Percentiles rank a stretch among this genome's conserved stretches.
Evolutionary conservation across 176 grass and related monocot genomes (phyloP).

Genomic region (Ensete glaucum): DNA sequence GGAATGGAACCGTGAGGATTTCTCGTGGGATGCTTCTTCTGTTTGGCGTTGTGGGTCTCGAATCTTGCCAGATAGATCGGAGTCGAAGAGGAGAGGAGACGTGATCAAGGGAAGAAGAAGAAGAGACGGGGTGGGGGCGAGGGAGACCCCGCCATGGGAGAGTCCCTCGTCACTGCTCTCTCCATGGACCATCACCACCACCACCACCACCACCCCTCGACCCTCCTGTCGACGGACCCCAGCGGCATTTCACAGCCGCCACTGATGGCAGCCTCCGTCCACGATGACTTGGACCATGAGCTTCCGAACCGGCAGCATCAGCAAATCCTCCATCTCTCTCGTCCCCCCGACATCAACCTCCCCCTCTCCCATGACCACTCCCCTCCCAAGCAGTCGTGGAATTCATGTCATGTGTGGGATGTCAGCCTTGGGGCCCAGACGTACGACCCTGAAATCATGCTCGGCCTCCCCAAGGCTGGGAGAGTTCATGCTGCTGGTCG

Average conservation of each 20-base stretch:
- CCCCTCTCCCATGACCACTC: conserved; percentile 3
- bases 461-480: conserved; percentile 6
- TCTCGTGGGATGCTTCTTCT: background rate
- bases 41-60: background rate
- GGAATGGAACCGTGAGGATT: conserved; percentile 1
- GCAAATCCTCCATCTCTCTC: background rate
- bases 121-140: conserved; percentile 31
- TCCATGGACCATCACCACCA: conserved; percentile 53
- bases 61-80: conserved; percentile 6
- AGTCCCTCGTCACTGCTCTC: conserved; percentile 52
- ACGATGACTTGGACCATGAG: conserved; percentile 5
- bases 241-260: conserved; percentile 4
- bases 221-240: conserved; percentile 65
- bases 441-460: conserved; percentile 49
- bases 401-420: conserved; percentile 20
- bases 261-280: conserved; percentile 12
- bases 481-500: conserved; percentile 8
- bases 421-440: conserved; percentile 65
- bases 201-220: conserved; percentile 26
- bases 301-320: background rate
- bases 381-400: conserved; percentile 12
- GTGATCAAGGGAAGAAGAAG: conserved; percentile 10
- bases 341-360: conserved; percentile 15
- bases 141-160: conserved; percentile 35
- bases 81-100: background rate